Evolutionary conservation across 2,329 filamentous ascomycete species (phyloP).

Genomic region (Lachnellula subtilissima): DNA sequence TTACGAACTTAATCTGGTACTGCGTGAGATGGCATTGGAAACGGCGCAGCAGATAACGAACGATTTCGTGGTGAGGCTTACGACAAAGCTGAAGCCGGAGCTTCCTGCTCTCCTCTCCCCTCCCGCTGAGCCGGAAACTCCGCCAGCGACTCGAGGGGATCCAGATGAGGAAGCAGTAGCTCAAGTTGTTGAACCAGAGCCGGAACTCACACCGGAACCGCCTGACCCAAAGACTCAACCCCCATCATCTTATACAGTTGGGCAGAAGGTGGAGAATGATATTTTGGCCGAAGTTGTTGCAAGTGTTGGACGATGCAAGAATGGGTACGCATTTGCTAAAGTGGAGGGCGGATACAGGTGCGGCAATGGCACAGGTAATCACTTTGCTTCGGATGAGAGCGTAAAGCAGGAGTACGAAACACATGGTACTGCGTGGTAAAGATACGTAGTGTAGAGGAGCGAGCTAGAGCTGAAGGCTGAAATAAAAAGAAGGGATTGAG

Average conservation of each 20-base stretch:
- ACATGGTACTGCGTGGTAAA: not conserved
- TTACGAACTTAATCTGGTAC: not conserved
- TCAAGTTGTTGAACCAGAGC: not conserved
- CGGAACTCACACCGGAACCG: not conserved
- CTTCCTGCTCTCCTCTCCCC: too few species aligned
- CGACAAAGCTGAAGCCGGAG: not conserved
- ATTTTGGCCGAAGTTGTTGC: not conserved
- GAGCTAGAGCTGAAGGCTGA: not conserved
- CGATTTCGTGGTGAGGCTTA: not conserved
- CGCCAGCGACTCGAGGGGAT: not conserved
- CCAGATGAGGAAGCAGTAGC: not conserved
- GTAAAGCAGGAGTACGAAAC: not conserved
- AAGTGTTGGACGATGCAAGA: not conserved
- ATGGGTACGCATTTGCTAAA: not conserved
- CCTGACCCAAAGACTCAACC: not conserved
- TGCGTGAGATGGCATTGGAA: not conserved
- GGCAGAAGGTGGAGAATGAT: not conserved
- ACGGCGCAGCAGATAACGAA: not conserved
- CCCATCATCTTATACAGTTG: not conserved
- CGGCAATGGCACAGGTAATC: not conserved
- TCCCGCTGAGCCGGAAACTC: not conserved
- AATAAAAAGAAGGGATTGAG: too few species aligned
- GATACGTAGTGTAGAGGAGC: not conserved
- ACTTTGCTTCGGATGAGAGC: not conserved
- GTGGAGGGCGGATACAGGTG: not conserved